A percentile compares a stretch with the other conserved stretches of the same genome.
phyloP scores from a whole-genome alignment of 495 filamentous ascomycete genomes.

The Astrothelium subdiscretum region DNA sequence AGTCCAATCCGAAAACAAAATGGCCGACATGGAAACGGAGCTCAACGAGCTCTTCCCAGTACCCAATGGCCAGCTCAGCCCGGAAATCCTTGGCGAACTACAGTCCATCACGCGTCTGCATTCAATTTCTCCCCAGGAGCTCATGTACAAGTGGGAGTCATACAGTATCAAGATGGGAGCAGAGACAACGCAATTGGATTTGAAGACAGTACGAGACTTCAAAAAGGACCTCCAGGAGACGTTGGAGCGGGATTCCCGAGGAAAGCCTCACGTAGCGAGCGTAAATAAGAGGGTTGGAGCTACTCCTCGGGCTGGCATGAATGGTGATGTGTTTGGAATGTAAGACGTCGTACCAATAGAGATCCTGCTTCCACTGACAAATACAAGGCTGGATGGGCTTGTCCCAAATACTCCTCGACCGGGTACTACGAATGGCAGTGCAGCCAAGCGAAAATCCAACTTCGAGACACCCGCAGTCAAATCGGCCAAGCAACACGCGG shows the following conservation, averaged over 20 bases:
- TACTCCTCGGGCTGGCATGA: conserved; percentile 52
- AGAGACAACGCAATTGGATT: conserved; percentile 57
- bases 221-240: conserved; percentile 79
- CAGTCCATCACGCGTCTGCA: conserved; percentile 76
- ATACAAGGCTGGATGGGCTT: conserved; percentile 60
- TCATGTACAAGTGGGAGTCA: conserved; percentile 96
- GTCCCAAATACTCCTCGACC: conserved; percentile 57
- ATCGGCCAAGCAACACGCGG: conserved; percentile 33
- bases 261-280: conserved; percentile 45
- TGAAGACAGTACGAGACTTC: conserved; percentile 59
- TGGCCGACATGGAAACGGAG: conserved; percentile 45
- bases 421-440: conserved; percentile 39
- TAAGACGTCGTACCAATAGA: conserved; percentile 28
- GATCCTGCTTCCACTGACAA: neutral
- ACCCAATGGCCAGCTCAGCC: conserved; percentile 44
- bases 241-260: conserved; percentile 59
- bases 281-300: conserved; percentile 50
- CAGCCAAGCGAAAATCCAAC: conserved; percentile 50
- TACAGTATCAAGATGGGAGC: conserved; percentile 85
- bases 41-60: conserved; percentile 58
- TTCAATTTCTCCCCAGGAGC: conserved; percentile 61
- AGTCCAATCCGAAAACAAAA: conserved; percentile 17
- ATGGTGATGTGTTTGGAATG: conserved; percentile 74
- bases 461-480: conserved; percentile 49
- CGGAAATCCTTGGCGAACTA: conserved; percentile 67